Conservation (phyloP, 83 land plant genomes). For the Picea engelmannii region DNA sequence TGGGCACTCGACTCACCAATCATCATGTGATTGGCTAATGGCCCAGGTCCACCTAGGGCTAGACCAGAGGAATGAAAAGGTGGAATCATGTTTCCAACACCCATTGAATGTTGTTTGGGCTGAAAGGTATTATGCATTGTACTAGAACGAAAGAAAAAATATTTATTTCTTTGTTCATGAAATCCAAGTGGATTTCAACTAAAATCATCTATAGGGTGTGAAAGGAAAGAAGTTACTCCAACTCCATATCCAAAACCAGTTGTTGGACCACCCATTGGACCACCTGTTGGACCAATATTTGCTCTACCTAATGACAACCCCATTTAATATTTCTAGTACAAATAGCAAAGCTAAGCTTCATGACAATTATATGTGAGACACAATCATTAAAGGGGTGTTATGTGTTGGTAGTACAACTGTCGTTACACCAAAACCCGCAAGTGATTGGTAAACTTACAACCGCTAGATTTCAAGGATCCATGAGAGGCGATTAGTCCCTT, state of each 20-base stretch:
- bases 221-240: conserved; percentile 18
- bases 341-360: too few species aligned
- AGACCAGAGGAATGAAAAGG: not conserved
- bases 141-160: not conserved
- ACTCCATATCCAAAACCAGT: conserved; percentile 33
- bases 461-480: too few species aligned
- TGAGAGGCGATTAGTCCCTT: too few species aligned
- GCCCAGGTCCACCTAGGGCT: conserved; percentile 18
- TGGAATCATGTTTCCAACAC: conserved; percentile 33
- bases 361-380: too few species aligned
- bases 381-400: too few species aligned
- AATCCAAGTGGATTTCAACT: conserved; percentile 29
- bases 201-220: conserved; percentile 24
- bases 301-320: too few species aligned
- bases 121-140: too few species aligned
- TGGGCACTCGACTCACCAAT: conserved; percentile 28
- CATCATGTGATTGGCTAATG: conserved; percentile 21
- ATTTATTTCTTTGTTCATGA: conserved; percentile 19
- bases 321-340: too few species aligned
- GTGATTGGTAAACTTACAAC: too few species aligned
- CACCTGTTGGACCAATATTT: too few species aligned
- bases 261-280: conserved; percentile 18
- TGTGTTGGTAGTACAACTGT: too few species aligned
- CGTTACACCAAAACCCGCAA: too few species aligned
- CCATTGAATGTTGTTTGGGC: conserved; percentile 12